Evolutionary conservation across 768 basidiomycete species (phyloP), one percentile per base, ranked within the genome.

Genomic region (Clavaria fumosa): DNA sequence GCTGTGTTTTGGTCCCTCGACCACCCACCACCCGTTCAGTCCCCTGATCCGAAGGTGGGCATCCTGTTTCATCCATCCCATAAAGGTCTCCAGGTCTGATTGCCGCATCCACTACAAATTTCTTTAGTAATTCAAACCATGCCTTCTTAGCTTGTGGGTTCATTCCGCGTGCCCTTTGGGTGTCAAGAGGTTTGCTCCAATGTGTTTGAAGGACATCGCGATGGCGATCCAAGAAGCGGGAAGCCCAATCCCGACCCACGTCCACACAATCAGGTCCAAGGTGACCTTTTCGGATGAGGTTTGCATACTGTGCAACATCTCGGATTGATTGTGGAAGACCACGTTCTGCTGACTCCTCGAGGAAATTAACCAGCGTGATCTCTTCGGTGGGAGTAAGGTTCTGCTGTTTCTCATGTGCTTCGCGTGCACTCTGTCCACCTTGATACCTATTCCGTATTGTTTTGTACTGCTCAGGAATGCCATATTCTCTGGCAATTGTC

Each of bases 11-110:
- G n/a, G n/a, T 31, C n/a, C n/a, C n/a, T n/a, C n/a, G n/a, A n/a
- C n/a, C n/a, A n/a, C n/a, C n/a, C n/a, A n/a, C n/a, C n/a, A n/a
- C n/a, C n/a, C 48, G 24, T 32, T 59, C 50, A 2, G 35, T 43
- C 0, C 56, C 55, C 17, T 41, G 21, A 32, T 56, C 43, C 5
- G 44, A 41, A 14, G 54, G 43, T 15, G 51, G 49, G 24, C 58
- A 51, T 4, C 58, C 57, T 24, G 51, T 59, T 44, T 64, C 55
- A 40, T 64, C 61, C 55, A 60, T 61, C 9, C 50, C 55, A 45
- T 60, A 66, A 3, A 55, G 43, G 33, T 55, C 34, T 21, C 50
- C 30, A 2, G 41, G 41, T 17, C 27, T 28, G 10, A 56, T 51
- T 5, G 45, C 46, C 15, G 40, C 19, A 5, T 50, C 44, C 3